Conservation (phyloP, 2,329 filamentous ascomycete genomes). For the Parascedosporium putredinis region DNA sequence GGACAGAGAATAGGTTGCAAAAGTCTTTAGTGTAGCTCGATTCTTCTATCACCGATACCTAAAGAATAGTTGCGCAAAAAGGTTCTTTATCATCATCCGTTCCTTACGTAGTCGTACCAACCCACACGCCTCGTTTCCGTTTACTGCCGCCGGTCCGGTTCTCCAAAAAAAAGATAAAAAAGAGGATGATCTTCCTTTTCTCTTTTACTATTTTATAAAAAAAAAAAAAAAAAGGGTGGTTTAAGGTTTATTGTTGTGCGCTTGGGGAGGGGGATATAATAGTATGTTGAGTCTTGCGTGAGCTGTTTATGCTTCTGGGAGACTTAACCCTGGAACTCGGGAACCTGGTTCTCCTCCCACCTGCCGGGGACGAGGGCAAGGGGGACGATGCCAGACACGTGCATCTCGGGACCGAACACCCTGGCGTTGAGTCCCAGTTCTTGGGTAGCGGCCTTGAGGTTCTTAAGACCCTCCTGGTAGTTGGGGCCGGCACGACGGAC, state of each 20-base stretch:
- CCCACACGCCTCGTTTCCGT: background rate
- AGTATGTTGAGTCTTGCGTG: no score
- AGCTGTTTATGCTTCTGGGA: background rate
- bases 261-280: no score
- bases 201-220: slow-evolving; percentile 10
- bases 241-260: no score
- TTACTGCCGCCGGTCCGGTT: background rate
- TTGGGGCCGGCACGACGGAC: slow-evolving; percentile 80
- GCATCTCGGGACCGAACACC: slow-evolving; percentile 71
- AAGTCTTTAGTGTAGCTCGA: slow-evolving; percentile 1
- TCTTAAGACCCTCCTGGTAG: slow-evolving; percentile 99
- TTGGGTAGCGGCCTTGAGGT: slow-evolving; percentile 94
- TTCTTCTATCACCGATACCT: slow-evolving; percentile 1
- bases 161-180: background rate
- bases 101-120: slow-evolving; percentile 1
- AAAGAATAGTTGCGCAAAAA: background rate
- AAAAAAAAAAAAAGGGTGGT: no score
- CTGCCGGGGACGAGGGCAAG: slow-evolving; percentile 65
- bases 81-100: background rate
- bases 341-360: slow-evolving; percentile 49
- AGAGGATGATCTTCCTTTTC: slow-evolving; percentile 9
- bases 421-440: slow-evolving; percentile 72
- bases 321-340: slow-evolving; percentile 49
- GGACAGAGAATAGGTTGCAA: no score
- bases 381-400: slow-evolving; percentile 94